Evolutionary conservation across 768 basidiomycete species (phyloP), one percentile per base, ranked within the genome.

Genomic region (Leucogyrophana mollusca): DNA sequence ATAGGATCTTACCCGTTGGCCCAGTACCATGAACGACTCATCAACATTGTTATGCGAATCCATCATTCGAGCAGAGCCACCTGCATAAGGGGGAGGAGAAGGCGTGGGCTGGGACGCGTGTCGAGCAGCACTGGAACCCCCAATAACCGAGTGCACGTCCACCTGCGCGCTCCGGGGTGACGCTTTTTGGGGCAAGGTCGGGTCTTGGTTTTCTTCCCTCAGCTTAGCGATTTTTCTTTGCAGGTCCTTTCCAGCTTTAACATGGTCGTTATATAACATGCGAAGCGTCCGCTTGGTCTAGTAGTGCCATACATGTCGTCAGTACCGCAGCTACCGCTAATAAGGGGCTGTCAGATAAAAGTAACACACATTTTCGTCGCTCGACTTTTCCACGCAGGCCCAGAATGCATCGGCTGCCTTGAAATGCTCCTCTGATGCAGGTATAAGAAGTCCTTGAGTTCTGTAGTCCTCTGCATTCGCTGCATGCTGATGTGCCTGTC

Each of bases 11-110:
- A 89, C 87, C 55, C 82, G 77, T 61, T 90, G 89, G 14, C 87
- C 88, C 3, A 92, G 72, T 2, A 93, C 73, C 90, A 93, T 90
- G 56, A 92, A 93, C 0, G 90, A 92, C 59, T 92, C 90, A 38
- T 91, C 90, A 1, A 87, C 86, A 2, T 83, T 79, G 50, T 79
- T 78, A 59, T 76, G 72, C 22, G 79, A 78, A 50, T 86, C 75
- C 45, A 70, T 64, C 73, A 61, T 33, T 46, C 60, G 51, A 49
- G 59, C 37, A 17, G 65, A 58, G 9, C 68, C 40, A 18, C 60
- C 68, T 14, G 73, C 70, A 9, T 74, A 74, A 4, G 77, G 72
- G 23, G 79, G 77, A 14, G 77, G 72, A 3, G 71, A 73, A 1
- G 76, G 60, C 20, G 70, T 64, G 42, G 73, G 59, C 58, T 60